These are phyloP conservation scores for Artemisia annua DNA, from an alignment of 129 eudicot species.

Conservation along the genomic window DNA sequence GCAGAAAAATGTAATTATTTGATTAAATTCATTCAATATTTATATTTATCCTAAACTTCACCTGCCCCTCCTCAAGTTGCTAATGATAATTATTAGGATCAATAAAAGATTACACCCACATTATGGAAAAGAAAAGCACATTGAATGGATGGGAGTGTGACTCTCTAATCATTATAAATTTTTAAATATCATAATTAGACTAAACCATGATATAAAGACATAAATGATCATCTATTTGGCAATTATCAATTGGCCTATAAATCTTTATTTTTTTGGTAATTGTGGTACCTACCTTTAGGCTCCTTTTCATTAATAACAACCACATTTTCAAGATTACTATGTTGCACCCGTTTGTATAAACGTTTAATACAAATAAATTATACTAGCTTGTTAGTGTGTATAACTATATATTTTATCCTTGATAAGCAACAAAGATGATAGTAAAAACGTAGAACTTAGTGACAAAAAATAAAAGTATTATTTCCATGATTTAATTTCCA, in stretches of 20 bases:
- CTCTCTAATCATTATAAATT: constrained; percentile 23
- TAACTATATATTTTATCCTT: background rate
- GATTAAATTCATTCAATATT: background rate
- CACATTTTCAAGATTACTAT: background rate
- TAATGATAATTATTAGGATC: background rate
- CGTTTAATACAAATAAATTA: too few species aligned
- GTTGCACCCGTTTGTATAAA: background rate
- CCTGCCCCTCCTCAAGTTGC: background rate
- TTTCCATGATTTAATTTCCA: background rate
- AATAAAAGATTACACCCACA: constrained; percentile 7
- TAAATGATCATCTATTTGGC: constrained; percentile 3
- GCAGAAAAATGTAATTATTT: background rate
- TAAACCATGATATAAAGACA: constrained; percentile 23
- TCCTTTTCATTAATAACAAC: background rate
- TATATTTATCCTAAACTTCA: background rate
- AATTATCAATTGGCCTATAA: constrained; percentile 4
- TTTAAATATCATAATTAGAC: constrained; percentile 23
- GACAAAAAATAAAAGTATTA: constrained; percentile 12
- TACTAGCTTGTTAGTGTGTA: too few species aligned
- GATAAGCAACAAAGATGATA: background rate
- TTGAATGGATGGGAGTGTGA: constrained; percentile 31
- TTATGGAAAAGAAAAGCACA: constrained; percentile 22
- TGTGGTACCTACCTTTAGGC: constrained; percentile 13
- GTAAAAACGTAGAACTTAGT: constrained; percentile 1
- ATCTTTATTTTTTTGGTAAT: background rate